Base-by-base conservation (phyloP, 306 rosid species). In the Prunus salicina region DNA sequence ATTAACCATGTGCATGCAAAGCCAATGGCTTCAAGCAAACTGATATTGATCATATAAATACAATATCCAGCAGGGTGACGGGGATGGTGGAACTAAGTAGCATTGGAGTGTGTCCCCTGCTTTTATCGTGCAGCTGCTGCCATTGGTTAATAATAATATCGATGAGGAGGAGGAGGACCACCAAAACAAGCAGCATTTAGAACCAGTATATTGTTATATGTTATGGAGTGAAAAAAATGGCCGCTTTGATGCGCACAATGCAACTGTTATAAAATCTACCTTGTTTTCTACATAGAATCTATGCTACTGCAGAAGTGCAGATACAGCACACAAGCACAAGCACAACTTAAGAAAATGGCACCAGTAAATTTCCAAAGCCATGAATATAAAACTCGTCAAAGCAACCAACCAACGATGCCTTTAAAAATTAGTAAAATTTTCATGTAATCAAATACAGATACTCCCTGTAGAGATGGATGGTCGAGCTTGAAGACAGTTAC, bases 91-190 rank as follows among this genome's bases (percentile, higher is more conserved):
- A 27, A 28, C 6, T 19, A 28, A 64, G 46, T 18, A 69, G 74
- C 74, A 50, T 30, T 69, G 61, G 74, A 50, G 27, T 69, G 46
- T 50, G 45, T 30, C 73, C 45, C 60, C 41, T 69, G 60, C 34
- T 49, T 69, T 49, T 69, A 50, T 67, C 55, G 5, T 46, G 58
- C 43, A 38, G 43, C 61, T 52, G 43, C 46, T 52, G 63, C 14
- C 45, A 16, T 49, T 49, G 45, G 60, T 69, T 69, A 49, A 27
- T 53, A 27, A 47, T 32, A 69, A 6, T n/a, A 34, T 34, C 41
- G 41, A 49, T 50, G 16, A 69, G 58, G 73, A 50, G 41, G 41
- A 34, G 43, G 43, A 38, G 43, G 43, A 38, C 43, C 43, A 38
- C 45, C 2, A 69, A 19, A 49, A 16, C 45, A 13, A 49, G 16